Base-by-base conservation (phyloP, 108 stramenopile species). In the Cylindrotheca closterium region DNA sequence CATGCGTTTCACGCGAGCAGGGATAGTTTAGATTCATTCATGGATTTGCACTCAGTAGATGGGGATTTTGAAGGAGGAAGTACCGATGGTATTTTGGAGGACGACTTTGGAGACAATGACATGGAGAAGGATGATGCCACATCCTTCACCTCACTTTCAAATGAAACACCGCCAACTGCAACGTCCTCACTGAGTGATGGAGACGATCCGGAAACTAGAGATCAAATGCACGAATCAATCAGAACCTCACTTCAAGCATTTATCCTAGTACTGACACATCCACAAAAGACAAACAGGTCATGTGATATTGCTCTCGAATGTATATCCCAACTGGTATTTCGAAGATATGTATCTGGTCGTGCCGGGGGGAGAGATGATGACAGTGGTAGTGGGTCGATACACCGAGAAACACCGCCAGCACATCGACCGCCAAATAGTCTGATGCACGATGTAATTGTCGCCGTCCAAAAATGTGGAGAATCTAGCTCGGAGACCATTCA, bases 211-310 rank as follows among this genome's bases (percentile, higher is more conserved):
- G 28, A 63, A 46, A 51, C 74, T 5, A 27, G 25, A 5, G 82
- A 87, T 74, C 86, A 78, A 22, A 82, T 87, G 78, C 82, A 83
- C 50, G 71, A 67, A 15, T 71, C 86, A 4, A 68, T 87, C 10
- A 30, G 31, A 31, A 1, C 7, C 1, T 15, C 47, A 0, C 17
- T 56, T 23, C 71, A 73, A 46, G 59, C 67, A 1, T 58, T 49
- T 19, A 51, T 53, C 2, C 10, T 54, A 27, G 60, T 71, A 1
- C 8, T 78, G 67, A 10, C 17, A 18, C 65, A 73, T 64, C 23
- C 21, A 7, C 27, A 50, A 30, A 72, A 68, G 49, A 81, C 82
- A 2, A 54, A 37, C 55, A 83, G 78, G 63, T 71, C 78, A 63
- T 61, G 68, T 37, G 82, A 88, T 42, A 42, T 42, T 29, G 69